These are phyloP conservation scores for Chloris gayana DNA, from an alignment of 176 grass and related monocot genomes.

Conservation along the genomic window DNA sequence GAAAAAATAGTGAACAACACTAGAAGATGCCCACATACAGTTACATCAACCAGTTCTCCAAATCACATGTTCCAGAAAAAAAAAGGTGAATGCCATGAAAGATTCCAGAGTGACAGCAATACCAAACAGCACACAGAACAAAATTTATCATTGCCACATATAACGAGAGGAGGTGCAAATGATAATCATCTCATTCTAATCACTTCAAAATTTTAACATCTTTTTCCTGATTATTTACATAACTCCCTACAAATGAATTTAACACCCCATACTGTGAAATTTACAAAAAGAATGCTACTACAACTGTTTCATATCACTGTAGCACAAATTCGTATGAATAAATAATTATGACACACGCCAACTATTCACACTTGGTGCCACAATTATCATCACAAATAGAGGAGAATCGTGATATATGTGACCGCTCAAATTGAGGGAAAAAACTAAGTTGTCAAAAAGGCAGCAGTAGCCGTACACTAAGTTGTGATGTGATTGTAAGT, in stretches of 20 bases:
- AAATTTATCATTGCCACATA: too few species aligned
- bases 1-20: too few species aligned
- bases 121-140: too few species aligned
- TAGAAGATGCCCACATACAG: too few species aligned
- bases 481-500: too few species aligned
- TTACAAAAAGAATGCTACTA: not conserved
- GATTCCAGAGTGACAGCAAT: not conserved
- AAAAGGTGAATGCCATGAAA: not conserved
- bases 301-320: not conserved
- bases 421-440: not conserved
- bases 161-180: not conserved
- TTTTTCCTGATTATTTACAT: not conserved
- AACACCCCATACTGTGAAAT: not conserved
- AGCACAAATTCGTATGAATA: not conserved
- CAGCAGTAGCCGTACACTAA: too few species aligned
- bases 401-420: not conserved
- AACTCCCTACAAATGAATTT: not conserved
- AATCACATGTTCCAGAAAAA: too few species aligned
- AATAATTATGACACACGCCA: not conserved
- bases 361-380: slow-evolving; percentile 24
- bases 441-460: not conserved
- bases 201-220: slow-evolving; percentile 9
- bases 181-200: not conserved
- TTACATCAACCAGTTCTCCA: too few species aligned
- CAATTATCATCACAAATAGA: not conserved